A percentile compares a stretch with the other conserved stretches of the same genome.
These are phyloP conservation scores for Agarophyton chilense DNA, from an alignment of 23 red algal genomes.

Conservation along the genomic window DNA sequence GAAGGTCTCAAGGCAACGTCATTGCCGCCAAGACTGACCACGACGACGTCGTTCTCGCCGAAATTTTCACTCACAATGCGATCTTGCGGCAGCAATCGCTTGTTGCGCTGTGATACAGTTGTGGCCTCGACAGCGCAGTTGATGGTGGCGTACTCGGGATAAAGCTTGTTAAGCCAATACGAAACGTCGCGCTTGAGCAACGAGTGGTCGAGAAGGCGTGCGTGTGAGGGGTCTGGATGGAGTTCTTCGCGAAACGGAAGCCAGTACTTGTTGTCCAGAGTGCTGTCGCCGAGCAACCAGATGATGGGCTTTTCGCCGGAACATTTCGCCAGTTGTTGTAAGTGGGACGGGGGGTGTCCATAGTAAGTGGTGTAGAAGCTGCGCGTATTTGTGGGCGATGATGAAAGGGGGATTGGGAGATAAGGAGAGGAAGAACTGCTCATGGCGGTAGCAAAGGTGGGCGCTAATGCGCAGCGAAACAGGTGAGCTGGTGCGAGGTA, in stretches of 20 bases:
- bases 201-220: neutral
- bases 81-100: constrained; percentile 37
- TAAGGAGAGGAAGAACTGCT: no score
- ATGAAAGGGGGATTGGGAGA: no score
- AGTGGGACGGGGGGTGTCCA: constrained; percentile 52
- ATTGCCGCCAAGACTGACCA: constrained; percentile 79
- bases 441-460: no score
- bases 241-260: constrained; percentile 4
- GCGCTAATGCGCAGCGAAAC: no score
- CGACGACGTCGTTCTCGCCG: constrained; percentile 30
- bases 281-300: constrained; percentile 74
- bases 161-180: constrained; percentile 67
- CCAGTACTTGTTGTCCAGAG: constrained; percentile 88
- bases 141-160: neutral
- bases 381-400: neutral
- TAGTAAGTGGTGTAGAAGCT: constrained; percentile 56
- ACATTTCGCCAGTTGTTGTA: neutral
- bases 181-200: constrained; percentile 44
- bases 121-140: constrained; percentile 80
- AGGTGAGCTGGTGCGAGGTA: no score
- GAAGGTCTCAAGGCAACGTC: constrained; percentile 68
- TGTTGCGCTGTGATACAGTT: constrained; percentile 12
- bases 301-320: constrained; percentile 26
- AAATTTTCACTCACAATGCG: constrained; percentile 51
- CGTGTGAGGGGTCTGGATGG: neutral